Evolutionary conservation across 2,329 filamentous ascomycete genomes (phyloP).

Genomic region (Parasarocladium wereldwijsianum): DNA sequence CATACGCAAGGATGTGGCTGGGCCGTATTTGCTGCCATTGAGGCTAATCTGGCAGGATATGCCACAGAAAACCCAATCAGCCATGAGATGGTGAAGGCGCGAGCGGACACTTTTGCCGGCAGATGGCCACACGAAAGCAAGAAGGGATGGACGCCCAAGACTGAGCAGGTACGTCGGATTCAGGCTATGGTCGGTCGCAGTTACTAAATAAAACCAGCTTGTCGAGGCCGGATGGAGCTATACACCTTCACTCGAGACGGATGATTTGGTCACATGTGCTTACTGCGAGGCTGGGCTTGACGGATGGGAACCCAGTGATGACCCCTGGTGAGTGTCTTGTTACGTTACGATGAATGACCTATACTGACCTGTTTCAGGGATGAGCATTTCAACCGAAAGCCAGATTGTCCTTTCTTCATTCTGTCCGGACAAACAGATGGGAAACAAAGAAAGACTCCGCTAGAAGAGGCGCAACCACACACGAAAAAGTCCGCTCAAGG

Average conservation of each 20-base stretch:
- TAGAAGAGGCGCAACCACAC: no score
- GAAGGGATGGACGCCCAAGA: constrained; percentile 79
- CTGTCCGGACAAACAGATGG: constrained; percentile 43
- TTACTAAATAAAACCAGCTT: constrained; percentile 38
- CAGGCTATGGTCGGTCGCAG: not conserved
- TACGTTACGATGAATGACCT: not conserved
- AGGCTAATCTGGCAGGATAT: constrained; percentile 46
- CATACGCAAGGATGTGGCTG: constrained; percentile 76
- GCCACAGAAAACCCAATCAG: constrained; percentile 60
- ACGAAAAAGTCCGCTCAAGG: constrained; percentile 40
- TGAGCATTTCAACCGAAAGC: constrained; percentile 69
- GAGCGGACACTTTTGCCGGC: constrained; percentile 69
- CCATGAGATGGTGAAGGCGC: constrained; percentile 57
- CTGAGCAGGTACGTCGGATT: constrained; percentile 52
- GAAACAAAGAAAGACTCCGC: no score
- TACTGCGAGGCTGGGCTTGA: constrained; percentile 86
- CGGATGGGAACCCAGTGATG: constrained; percentile 87
- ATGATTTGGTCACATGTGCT: constrained; percentile 81
- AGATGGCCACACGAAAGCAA: constrained; percentile 84
- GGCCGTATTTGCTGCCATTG: constrained; percentile 57
- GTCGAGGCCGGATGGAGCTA: constrained; percentile 90
- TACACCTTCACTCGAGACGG: constrained; percentile 66
- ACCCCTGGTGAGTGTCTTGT: constrained; percentile 53
- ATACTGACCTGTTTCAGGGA: constrained; percentile 37
- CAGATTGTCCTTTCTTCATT: constrained; percentile 70